Evolutionary conservation across 192 early-diverging fungal genomes (phyloP).

Genomic region (Podila minutissima): DNA sequence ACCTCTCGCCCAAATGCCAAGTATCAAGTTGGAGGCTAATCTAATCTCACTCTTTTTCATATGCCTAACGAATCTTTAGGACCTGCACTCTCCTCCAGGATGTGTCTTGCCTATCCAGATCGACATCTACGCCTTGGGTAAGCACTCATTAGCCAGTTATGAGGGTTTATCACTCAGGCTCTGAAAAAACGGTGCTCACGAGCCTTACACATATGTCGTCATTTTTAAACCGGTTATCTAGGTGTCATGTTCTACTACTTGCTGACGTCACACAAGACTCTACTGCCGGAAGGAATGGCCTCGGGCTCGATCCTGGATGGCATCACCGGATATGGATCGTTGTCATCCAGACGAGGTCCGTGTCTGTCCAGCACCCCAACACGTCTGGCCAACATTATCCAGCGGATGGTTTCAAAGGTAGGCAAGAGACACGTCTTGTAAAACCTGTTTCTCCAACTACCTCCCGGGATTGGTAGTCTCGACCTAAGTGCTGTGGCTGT

Average conservation of each 20-base stretch:
- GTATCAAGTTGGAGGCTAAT: background rate
- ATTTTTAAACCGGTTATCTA: background rate
- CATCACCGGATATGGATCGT: constrained; percentile 2
- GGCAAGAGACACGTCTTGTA: background rate
- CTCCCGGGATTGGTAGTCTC: no score
- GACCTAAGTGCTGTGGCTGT: no score
- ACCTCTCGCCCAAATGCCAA: no score
- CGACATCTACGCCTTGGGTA: constrained; percentile 46
- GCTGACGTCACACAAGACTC: constrained; percentile 20
- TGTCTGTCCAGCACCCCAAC: constrained; percentile 9
- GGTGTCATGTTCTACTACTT: constrained; percentile 46
- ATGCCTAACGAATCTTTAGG: constrained; percentile 1
- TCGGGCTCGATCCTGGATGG: constrained; percentile 17
- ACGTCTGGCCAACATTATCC: constrained; percentile 35
- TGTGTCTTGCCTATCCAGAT: constrained; percentile 42
- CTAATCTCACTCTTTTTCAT: background rate
- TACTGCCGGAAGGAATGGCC: constrained; percentile 14
- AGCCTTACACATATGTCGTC: no score
- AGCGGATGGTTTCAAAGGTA: constrained; percentile 43
- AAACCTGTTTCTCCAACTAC: no score
- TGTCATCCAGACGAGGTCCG: background rate
- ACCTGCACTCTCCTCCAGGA: constrained; percentile 42
- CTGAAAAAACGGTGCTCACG: no score
- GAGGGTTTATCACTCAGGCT: background rate
- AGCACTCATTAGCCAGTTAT: background rate